These are phyloP conservation scores for Boletus insuetus DNA, from an alignment of 768 basidiomycete species.

Conservation along the genomic window DNA sequence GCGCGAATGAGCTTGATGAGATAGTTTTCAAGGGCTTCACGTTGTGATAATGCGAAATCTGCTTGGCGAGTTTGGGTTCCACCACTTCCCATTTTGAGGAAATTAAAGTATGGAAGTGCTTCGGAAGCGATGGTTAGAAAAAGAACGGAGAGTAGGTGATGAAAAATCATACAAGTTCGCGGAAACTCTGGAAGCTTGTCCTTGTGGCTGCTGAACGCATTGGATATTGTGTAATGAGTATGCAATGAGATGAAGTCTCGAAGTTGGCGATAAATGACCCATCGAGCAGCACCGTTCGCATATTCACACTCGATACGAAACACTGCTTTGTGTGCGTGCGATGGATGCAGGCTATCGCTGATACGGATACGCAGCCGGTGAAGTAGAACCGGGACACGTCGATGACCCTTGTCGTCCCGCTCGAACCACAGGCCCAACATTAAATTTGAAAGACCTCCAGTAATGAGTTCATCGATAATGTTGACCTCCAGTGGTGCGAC, in stretches of 20 bases:
- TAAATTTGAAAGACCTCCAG: conserved; percentile 73
- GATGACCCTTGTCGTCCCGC: conserved; percentile 77
- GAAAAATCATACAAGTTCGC: conserved; percentile 53
- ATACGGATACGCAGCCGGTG: conserved; percentile 82
- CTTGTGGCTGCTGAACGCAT: conserved; percentile 69
- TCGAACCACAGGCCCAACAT: conserved; percentile 85
- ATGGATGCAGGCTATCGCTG: conserved; percentile 81
- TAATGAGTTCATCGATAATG: conserved; percentile 79
- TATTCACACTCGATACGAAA: conserved; percentile 97
- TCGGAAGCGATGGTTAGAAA: not conserved
- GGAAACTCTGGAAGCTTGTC: conserved; percentile 92
- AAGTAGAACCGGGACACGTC: conserved; percentile 76
- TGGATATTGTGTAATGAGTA: conserved; percentile 83
- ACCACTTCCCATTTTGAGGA: conserved; percentile 64
- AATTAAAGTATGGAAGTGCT: conserved; percentile 92
- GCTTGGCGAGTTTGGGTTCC: conserved; percentile 53
- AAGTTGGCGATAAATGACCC: conserved; percentile 94
- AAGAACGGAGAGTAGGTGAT: not conserved
- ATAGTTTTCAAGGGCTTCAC: conserved; percentile 84
- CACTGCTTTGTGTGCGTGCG: conserved; percentile 71
- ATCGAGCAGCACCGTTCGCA: conserved; percentile 86
- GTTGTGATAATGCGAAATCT: conserved; percentile 79
- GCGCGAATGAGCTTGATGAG: conserved; percentile 83
- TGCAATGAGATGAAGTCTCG: conserved; percentile 91
- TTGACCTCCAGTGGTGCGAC: conserved; percentile 57